Percentiles rank a stretch among this genome's conserved stretches.
Evolutionary conservation across 192 early-diverging fungal genomes (phyloP).

Genomic region (Pilaira anomala): DNA sequence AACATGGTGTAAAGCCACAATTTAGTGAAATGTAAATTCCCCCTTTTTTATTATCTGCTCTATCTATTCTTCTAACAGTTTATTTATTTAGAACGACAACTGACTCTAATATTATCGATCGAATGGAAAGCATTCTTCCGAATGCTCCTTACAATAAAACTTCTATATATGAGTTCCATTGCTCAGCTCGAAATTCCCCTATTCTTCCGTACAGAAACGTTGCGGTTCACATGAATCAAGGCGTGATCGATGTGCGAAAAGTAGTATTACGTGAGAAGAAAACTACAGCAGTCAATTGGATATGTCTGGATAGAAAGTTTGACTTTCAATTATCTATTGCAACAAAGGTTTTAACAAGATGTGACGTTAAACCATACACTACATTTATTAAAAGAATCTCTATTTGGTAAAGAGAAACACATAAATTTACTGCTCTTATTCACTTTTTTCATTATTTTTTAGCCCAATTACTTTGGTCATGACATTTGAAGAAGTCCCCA

Average conservation of each 20-base stretch:
- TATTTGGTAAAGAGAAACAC: slow-evolving; percentile 18
- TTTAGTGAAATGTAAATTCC: slow-evolving; percentile 21
- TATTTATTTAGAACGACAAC: background rate
- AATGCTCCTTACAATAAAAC: background rate
- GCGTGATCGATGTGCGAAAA: slow-evolving; percentile 26
- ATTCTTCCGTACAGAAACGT: slow-evolving; percentile 10
- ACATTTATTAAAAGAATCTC: slow-evolving; percentile 37
- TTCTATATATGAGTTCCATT: slow-evolving; percentile 28
- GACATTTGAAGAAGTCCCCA: slow-evolving; percentile 29
- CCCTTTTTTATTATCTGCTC: background rate
- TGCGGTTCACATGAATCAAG: slow-evolving; percentile 25
- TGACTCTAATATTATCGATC: slow-evolving; percentile 1
- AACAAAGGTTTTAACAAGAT: slow-evolving; percentile 12
- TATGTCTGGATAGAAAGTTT: slow-evolving; percentile 25
- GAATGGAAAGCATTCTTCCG: background rate
- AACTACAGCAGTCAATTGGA: slow-evolving; percentile 28
- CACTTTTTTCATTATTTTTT: background rate
- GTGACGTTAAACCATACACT: slow-evolving; percentile 33
- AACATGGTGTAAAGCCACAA: background rate
- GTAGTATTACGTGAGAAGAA: slow-evolving; percentile 16
- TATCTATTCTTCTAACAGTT: background rate
- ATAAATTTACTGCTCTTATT: background rate
- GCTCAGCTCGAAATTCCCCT: slow-evolving; percentile 25
- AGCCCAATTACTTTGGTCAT: slow-evolving; percentile 15
- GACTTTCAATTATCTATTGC: slow-evolving; percentile 32